Conservation (phyloP, 2,329 filamentous ascomycete genomes). For the Hypoxylon sp. region DNA sequence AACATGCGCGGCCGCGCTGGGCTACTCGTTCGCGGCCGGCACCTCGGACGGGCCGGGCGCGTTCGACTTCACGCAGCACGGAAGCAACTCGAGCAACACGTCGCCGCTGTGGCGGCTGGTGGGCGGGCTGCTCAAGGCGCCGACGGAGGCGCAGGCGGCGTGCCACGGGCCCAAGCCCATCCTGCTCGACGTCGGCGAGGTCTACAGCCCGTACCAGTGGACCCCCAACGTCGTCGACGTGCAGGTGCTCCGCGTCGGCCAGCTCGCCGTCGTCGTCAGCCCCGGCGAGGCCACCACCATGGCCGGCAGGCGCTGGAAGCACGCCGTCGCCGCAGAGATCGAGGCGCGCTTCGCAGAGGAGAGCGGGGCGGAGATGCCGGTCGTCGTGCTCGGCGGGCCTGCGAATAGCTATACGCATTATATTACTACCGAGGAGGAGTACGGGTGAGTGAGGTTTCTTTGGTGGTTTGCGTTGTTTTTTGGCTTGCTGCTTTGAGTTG, state of each 20-base stretch:
- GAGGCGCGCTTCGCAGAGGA: conserved; percentile 54
- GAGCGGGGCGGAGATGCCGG: conserved; percentile 54
- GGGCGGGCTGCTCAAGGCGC: conserved; percentile 73
- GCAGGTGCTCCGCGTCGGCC: conserved; percentile 83
- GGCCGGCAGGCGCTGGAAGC: conserved; percentile 87
- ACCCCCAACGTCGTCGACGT: conserved; percentile 91
- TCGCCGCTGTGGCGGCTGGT: conserved; percentile 81
- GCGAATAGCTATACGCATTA: conserved; percentile 92
- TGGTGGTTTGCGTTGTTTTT: not conserved
- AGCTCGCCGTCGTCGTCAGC: conserved; percentile 82
- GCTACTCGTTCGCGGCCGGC: conserved; percentile 91
- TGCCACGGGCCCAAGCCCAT: conserved; percentile 88
- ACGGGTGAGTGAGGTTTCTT: conserved; percentile 54
- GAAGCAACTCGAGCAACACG: conserved; percentile 70
- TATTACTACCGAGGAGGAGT: conserved; percentile 81
- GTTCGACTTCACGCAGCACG: conserved; percentile 93
- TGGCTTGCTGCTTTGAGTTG: no score
- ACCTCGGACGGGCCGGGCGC: conserved; percentile 90
- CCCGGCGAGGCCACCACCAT: conserved; percentile 93
- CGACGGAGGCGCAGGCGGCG: conserved; percentile 71
- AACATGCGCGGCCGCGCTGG: conserved; percentile 87
- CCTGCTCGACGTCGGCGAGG: conserved; percentile 85
- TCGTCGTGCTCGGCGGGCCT: conserved; percentile 87
- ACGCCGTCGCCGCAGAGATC: conserved; percentile 67
- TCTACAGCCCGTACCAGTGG: conserved; percentile 83